Conservation (phyloP, 768 basidiomycete species). For the Crepidotus variabilis region DNA sequence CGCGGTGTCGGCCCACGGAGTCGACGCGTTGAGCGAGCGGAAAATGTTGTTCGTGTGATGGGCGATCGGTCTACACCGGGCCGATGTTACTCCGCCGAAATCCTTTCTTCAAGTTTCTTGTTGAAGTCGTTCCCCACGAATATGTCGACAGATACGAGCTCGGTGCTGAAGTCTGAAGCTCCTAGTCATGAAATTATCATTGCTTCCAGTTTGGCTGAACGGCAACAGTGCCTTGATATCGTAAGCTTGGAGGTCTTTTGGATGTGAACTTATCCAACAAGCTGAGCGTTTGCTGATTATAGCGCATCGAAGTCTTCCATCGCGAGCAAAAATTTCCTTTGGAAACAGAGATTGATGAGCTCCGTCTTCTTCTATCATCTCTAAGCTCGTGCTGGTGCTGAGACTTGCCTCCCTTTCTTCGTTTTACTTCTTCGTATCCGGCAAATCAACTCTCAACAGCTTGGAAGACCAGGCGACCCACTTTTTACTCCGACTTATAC, state of each 20-base stretch:
- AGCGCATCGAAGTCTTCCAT: slow-evolving; percentile 56
- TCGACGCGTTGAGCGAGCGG: background rate
- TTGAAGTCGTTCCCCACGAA: slow-evolving; percentile 1
- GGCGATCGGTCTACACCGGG: background rate
- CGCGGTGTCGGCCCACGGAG: too few species aligned
- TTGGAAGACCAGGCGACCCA: slow-evolving; percentile 63
- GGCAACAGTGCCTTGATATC: slow-evolving; percentile 66
- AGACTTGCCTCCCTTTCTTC: slow-evolving; percentile 7
- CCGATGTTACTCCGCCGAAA: background rate
- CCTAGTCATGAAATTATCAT: slow-evolving; percentile 59
- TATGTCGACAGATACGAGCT: slow-evolving; percentile 4
- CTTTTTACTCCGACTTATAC: slow-evolving; percentile 65
- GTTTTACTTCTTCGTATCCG: slow-evolving; percentile 8
- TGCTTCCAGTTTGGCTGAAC: slow-evolving; percentile 41
- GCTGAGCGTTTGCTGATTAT: background rate
- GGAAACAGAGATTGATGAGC: slow-evolving; percentile 77
- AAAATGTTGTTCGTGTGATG: background rate
- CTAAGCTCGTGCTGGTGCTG: background rate
- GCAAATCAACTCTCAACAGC: slow-evolving; percentile 29
- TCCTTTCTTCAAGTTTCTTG: background rate
- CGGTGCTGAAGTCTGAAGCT: background rate
- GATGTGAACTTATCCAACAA: background rate
- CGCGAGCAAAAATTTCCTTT: slow-evolving; percentile 69
- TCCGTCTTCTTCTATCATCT: slow-evolving; percentile 14
- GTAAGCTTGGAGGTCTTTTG: slow-evolving; percentile 18